phyloP scores from a whole-genome alignment of 1,284 basidiomycete genomes.

The Caloboletus firmus region DNA sequence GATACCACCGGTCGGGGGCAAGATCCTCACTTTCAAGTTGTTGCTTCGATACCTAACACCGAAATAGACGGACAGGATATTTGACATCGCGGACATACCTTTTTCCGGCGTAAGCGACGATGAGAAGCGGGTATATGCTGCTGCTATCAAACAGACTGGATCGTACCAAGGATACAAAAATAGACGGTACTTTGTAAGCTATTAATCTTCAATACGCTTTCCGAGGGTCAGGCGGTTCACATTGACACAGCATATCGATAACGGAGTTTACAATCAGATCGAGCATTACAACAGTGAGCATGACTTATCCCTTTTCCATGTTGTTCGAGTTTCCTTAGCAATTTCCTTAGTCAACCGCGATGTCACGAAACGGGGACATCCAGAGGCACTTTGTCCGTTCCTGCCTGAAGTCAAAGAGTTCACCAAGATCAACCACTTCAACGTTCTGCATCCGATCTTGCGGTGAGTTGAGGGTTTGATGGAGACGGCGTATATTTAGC shows the following conservation, averaged over 20 bases:
- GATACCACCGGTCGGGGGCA: constrained; percentile 48
- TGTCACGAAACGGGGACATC: constrained; percentile 45
- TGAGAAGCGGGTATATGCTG: constrained; percentile 57
- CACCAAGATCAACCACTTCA: constrained; percentile 49
- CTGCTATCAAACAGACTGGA: constrained; percentile 48
- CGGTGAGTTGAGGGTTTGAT: constrained; percentile 32
- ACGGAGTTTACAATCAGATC: constrained; percentile 57
- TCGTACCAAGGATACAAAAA: constrained; percentile 63
- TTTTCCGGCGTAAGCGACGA: constrained; percentile 52
- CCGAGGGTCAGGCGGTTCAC: neutral
- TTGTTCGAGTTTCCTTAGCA: neutral
- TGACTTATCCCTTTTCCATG: neutral
- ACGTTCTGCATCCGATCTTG: constrained; percentile 50
- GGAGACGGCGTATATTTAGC: neutral
- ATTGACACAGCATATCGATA: constrained; percentile 48
- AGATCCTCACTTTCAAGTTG: neutral
- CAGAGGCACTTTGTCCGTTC: constrained; percentile 51
- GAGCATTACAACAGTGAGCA: constrained; percentile 57
- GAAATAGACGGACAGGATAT: constrained; percentile 50
- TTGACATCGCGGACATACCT: constrained; percentile 63
- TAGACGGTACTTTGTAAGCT: constrained; percentile 52
- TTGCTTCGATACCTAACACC: neutral
- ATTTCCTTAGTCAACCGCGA: constrained; percentile 47
- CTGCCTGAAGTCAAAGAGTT: constrained; percentile 60
- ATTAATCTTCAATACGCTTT: neutral